A percentile compares a stretch with the other conserved stretches of the same genome.
Conservation (phyloP, 495 filamentous ascomycete species). For the Xanthoparmelia taractica region DNA sequence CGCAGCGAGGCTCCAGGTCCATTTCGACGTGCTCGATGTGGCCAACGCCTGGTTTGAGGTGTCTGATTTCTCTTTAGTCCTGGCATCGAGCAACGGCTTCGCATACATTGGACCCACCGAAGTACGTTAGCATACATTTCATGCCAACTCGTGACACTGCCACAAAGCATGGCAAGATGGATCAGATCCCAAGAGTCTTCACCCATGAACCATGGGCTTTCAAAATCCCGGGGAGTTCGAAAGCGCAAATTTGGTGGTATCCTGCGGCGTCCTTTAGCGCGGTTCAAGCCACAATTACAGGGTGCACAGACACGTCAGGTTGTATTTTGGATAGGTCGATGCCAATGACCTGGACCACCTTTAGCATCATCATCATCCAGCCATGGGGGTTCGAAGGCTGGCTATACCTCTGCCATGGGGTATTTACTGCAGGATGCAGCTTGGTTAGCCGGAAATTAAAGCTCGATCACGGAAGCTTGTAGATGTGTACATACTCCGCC, state of each 20-base stretch:
- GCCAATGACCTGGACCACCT: constrained; percentile 49
- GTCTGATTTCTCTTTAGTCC: constrained; percentile 37
- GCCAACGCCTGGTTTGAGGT: constrained; percentile 70
- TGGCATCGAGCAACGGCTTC: background rate
- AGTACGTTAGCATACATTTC: constrained; percentile 63
- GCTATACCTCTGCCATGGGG: constrained; percentile 41
- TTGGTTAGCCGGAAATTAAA: constrained; percentile 19
- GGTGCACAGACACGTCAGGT: constrained; percentile 50
- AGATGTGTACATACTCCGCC: constrained; percentile 52
- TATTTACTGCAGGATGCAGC: constrained; percentile 41
- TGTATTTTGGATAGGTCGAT: constrained; percentile 77
- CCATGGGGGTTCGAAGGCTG: background rate
- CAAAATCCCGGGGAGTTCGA: constrained; percentile 60
- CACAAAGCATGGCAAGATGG: constrained; percentile 72
- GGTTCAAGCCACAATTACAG: background rate
- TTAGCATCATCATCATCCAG: background rate
- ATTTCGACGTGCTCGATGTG: constrained; percentile 91
- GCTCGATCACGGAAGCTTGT: background rate
- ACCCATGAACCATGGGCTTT: constrained; percentile 69
- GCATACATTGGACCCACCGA: constrained; percentile 40
- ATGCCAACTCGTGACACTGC: constrained; percentile 73
- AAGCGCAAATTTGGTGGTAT: constrained; percentile 66
- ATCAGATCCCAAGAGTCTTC: constrained; percentile 78
- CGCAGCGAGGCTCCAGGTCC: constrained; percentile 70
- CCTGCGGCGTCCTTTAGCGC: constrained; percentile 33